Evolutionary conservation across 2,329 filamentous ascomycete genomes (phyloP), one percentile per base, ranked within the genome.

Genomic region (Dactylellina parvicollis): DNA sequence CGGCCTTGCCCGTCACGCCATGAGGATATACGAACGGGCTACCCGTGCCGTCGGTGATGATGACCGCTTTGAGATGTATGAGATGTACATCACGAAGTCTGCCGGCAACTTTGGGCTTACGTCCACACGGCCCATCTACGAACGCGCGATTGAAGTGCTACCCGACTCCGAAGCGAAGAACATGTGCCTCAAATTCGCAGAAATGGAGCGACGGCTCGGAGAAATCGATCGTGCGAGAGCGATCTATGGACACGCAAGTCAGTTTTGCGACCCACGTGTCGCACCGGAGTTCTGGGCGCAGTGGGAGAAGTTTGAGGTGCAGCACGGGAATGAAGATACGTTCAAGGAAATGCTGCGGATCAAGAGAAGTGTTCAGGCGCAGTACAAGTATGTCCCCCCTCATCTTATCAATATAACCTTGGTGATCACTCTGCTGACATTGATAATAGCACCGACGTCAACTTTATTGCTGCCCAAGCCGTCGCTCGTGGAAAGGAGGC

Each of bases 261-360:
- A 99, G 80, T 99, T 98, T 82, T 96, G 92, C 82, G 96, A 99
- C 80, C 95, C 95, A 7, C 86, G 96, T 60, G 96, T 92, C 12
- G 92, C 92, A 77, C 89, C 91, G 5, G 88, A 86, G 14, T 99
- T 98, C 82, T 99, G 96, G 96, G 86, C 89, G 77, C 96, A 94
- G 80, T 99, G 95, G 95, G 95, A 99, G 81, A 86, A 89, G 61
- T 99, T 99, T 81, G 96, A 99, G 82, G 92, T 98, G 20, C 91
- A 96, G 80, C 95, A 99, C 79, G 95, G 95, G 76, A 99, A 99
- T 82, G 96, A 99, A 81, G 95, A 99, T 80, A 99, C 96, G 0
- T 99, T 96, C 85, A 97, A 96, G 83, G 95, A 99, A 80, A 99
- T 99, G 95, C 85, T 98, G 75, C 89, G 95, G 28, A 92, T 99